Evolutionary conservation across 2,329 filamentous ascomycete genomes (phyloP), one percentile per base, ranked within the genome.

Genomic region (Leptographium flavum): DNA sequence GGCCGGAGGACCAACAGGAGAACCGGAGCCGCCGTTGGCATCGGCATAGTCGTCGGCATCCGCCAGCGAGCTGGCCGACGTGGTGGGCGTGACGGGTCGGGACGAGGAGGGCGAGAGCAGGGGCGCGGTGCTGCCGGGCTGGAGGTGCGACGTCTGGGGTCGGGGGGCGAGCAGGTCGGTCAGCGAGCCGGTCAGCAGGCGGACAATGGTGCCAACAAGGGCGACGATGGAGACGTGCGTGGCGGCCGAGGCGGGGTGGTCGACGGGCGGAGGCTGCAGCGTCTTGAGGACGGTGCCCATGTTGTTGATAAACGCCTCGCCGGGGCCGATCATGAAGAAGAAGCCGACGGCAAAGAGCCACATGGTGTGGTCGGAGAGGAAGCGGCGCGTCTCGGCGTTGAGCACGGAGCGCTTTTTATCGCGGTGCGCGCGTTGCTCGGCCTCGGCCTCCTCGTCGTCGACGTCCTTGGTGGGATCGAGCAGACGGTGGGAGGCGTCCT

Each of bases 221-320:
- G 88, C 88, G 49, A 96, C 81, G 49, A 94, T 88, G 21, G 86
- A 93, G 45, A 98, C 88, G 56, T 98, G 92, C 0, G 87, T 95
- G 46, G 87, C 78, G 33, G 83, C 73, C 42, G 83, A 74, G 40
- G 81, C 77, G 54, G 68, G 60, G 53, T 55, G 51, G 13, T 50
- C 31, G 44, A 65, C 23, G 32, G 25, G 19, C 17, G 76, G 79
- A 14, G 73, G 74, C 38, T 84, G 85, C 4, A 95, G 69, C 0
- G 90, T 94, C 53, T 84, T 82, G 54, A 96, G 88, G 49, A 98
- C 81, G 22, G 88, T 95, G 31, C 92, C 92, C 10, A 98, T 69
- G 56, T 96, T 98, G 65, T 96, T 98, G 64, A 96, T 87, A 60
- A 95, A 98, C 11, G 90, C 85, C 63, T 98, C 92, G n/a, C 88